Evolutionary conservation across 2,329 filamentous ascomycete species (phyloP).

Genomic region (Hypoxylon rubiginosum): DNA sequence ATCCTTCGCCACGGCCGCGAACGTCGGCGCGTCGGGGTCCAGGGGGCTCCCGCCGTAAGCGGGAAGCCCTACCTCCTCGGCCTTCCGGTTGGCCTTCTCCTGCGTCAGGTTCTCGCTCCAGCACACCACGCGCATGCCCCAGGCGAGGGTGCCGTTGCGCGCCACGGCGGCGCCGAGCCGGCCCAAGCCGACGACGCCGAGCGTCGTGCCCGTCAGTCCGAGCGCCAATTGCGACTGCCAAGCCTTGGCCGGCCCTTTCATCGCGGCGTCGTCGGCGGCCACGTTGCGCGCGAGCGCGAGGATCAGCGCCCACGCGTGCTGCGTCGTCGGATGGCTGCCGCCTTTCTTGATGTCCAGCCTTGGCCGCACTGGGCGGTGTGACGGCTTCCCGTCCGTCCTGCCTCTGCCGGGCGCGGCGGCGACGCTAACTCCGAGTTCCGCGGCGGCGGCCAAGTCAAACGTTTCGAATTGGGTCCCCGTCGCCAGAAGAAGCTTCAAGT

Average conservation of each 20-base stretch:
- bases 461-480: conserved; percentile 71
- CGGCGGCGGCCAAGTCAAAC: conserved; percentile 68
- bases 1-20: conserved; percentile 70
- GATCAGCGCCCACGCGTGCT: conserved; percentile 69
- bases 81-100: conserved; percentile 70
- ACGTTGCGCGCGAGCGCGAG: conserved; percentile 71
- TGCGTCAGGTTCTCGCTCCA: conserved; percentile 77
- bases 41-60: conserved; percentile 49
- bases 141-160: conserved; percentile 69
- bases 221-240: conserved; percentile 73
- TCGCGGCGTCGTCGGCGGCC: conserved; percentile 67
- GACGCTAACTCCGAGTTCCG: conserved; percentile 63
- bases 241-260: conserved; percentile 61
- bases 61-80: conserved; percentile 64
- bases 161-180: conserved; percentile 71
- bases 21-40: conserved; percentile 60
- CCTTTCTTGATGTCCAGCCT: conserved; percentile 49
- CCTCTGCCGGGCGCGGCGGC: conserved; percentile 62
- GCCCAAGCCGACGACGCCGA: conserved; percentile 73
- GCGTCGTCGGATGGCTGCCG: conserved; percentile 63
- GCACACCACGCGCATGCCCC: conserved; percentile 73
- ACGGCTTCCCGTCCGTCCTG: conserved; percentile 40
- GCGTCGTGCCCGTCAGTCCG: conserved; percentile 69
- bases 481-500: conserved; percentile 73
- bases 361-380: conserved; percentile 16